Evolutionary conservation across 306 rosid species (phyloP), one percentile per base, ranked within the genome.

Genomic region (Alnus glutinosa): DNA sequence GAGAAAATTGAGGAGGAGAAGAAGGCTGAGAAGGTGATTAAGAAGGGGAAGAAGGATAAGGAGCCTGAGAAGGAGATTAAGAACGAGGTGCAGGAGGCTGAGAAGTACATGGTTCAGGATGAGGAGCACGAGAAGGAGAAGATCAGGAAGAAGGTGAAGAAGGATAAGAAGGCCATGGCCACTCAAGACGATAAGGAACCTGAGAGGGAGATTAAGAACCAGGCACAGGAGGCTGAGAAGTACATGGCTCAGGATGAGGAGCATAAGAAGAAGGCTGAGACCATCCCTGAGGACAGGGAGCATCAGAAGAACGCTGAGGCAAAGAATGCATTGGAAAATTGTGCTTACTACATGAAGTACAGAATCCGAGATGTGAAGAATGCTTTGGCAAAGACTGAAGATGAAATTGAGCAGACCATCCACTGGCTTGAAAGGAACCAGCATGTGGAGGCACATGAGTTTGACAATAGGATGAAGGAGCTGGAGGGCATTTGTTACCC

Each of bases 81-180:
- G 85, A 83, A 88, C 18, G 85, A 87, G 7, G 83, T 86, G 4
- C 83, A 79, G 9, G 86, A 88, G 79, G 85, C 83, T 2, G 85
- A 87, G 16, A 83, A 87, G 61, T 84, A 84, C 44, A 86, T 34
- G 80, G 49, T 85, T 82, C 63, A 88, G 83, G 82, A 75, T 81
- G 89, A 86, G 84, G 74, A 85, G 86, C 77, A 16, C 83, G 76
- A 86, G 86, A 77, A 67, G 44, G 5, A 39, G 5, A 4, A 39
- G 44, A 39, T 3, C 44, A 4, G 3, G 44, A 39, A 39, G 44
- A 4, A 3, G 44, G 44, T 39, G 44, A 83, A 36, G 75, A 82
- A 5, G 86, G 9, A 15, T 32, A 9, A 63, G 16, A 36, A 0
- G 32, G 70, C 13, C 70, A 63, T 63, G 10, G 91, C 89, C 0